Base-by-base conservation (phyloP, 108 stramenopile genomes). In the Stephanodiscus minutulus region DNA sequence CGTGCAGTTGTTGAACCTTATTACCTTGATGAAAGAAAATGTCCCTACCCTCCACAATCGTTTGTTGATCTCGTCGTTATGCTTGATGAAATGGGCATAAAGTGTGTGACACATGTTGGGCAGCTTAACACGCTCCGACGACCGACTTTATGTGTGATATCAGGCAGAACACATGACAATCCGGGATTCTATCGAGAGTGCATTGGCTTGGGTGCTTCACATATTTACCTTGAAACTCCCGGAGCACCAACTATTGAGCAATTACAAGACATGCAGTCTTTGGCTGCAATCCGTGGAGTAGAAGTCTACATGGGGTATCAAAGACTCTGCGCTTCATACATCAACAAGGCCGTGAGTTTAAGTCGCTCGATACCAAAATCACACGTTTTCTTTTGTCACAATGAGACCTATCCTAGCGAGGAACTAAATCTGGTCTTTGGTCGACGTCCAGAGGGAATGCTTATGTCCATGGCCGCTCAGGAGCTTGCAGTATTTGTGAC, bases 381-480 rank as follows among this genome's bases (percentile, higher is more conserved):
- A 21, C 76, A 85, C 41, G 73, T 88, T 10, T 83, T 88, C 65
- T 91, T 95, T 77, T 68, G 87, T 33, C 94, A 95, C 85, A 92
- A 95, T 79, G 92, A 95, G 61, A 77, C 70, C 21, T 90, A 91
- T 78, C 37, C 41, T 49, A 72, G 56, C 7, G 69, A 69, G 18
- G 84, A 85, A 21, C 72, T 92, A 9, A 65, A 74, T 20, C 80
- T 84, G 70, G 88, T 86, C 64, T 83, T 93, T 68, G 69, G 70
- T 24, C 79, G 91, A 7, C 85, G 89, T 54, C 58, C 86, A 13
- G 94, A 95, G 72, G 94, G 94, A 48, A 90, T 95, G 89, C 62
- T 95, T 25, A 81, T 84, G 44, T 90, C 90, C 50, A 93, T 93
- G 90, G 91, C 94, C 24, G 87, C 88, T 62, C 91, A 95, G 66